A percentile compares a stretch with the other conserved stretches of the same genome.
phyloP scores from a whole-genome alignment of 192 early-diverging fungal species.

The Linnemannia zychae region DNA sequence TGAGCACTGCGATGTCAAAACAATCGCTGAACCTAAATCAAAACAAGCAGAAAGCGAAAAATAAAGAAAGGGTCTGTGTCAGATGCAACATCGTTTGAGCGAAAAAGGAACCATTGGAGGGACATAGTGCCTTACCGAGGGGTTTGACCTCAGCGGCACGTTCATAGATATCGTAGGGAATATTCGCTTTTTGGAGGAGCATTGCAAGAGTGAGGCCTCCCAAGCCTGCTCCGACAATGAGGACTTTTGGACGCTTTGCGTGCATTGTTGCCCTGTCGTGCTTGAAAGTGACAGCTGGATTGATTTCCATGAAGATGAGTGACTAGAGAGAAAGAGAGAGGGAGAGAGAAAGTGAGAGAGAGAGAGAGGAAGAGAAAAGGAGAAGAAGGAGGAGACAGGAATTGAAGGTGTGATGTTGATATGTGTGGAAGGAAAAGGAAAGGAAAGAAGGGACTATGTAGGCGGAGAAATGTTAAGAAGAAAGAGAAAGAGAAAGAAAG shows the following conservation, averaged over 20 bases:
- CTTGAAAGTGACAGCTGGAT: neutral
- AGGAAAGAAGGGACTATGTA: too few species aligned
- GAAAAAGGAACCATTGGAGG: too few species aligned
- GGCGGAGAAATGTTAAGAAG: too few species aligned
- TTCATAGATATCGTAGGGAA: conserved; percentile 3
- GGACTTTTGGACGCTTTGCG: neutral
- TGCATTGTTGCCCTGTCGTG: neutral
- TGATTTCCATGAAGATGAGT: too few species aligned
- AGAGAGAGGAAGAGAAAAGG: neutral
- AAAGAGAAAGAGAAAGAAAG: too few species aligned
- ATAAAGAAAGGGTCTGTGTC: neutral
- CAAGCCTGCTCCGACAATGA: conserved; percentile 11
- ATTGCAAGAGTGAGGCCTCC: conserved; percentile 6
- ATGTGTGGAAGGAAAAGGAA: too few species aligned
- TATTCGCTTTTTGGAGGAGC: neutral
- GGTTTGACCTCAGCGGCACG: neutral
- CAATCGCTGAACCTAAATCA: neutral
- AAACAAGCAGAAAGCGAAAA: neutral
- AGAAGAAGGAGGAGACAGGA: too few species aligned
- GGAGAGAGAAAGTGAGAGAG: neutral
- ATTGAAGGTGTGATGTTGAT: too few species aligned
- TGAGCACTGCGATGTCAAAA: neutral
- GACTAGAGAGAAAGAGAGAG: neutral
- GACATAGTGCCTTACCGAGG: neutral
- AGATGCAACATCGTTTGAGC: too few species aligned